Conservation (phyloP, 1,284 basidiomycete species). For the Phlebopus sp. region DNA sequence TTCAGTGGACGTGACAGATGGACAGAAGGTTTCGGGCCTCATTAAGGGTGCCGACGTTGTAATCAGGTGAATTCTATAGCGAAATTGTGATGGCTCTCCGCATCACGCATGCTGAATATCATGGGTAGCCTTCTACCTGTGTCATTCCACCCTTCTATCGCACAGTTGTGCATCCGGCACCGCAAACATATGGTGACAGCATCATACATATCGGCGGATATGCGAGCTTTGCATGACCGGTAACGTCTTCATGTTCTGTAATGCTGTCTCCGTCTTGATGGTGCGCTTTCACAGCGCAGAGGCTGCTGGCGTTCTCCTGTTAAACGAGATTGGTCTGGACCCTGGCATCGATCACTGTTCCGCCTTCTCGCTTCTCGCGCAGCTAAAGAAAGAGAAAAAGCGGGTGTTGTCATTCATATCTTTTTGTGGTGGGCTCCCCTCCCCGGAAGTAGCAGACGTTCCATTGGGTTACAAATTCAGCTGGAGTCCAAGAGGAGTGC, state of each 20-base stretch:
- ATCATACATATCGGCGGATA: constrained; percentile 85
- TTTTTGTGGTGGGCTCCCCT: constrained; percentile 92
- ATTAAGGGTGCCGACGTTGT: constrained; percentile 62
- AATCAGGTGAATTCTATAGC: constrained; percentile 51
- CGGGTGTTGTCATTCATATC: constrained; percentile 79
- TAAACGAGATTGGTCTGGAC: constrained; percentile 94
- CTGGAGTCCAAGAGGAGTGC: constrained; percentile 89
- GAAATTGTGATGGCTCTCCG: not conserved
- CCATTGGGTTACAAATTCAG: constrained; percentile 93
- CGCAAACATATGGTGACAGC: constrained; percentile 87
- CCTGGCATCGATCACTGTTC: constrained; percentile 96
- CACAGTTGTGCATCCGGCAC: constrained; percentile 74
- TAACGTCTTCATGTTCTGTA: constrained; percentile 25
- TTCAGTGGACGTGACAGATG: constrained; percentile 63
- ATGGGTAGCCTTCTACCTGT: constrained; percentile 72
- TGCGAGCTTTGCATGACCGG: constrained; percentile 68
- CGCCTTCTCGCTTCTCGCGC: constrained; percentile 73
- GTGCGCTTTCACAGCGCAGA: constrained; percentile 51
- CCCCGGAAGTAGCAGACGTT: constrained; percentile 65
- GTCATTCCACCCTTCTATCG: constrained; percentile 73
- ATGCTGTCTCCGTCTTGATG: not conserved
- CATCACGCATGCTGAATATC: not conserved
- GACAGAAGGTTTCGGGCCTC: constrained; percentile 47
- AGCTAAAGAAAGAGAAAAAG: constrained; percentile 57
- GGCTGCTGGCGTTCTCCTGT: constrained; percentile 66